phyloP scores from a whole-genome alignment of 177 flowering plant species.

The Telopea speciosissima region DNA sequence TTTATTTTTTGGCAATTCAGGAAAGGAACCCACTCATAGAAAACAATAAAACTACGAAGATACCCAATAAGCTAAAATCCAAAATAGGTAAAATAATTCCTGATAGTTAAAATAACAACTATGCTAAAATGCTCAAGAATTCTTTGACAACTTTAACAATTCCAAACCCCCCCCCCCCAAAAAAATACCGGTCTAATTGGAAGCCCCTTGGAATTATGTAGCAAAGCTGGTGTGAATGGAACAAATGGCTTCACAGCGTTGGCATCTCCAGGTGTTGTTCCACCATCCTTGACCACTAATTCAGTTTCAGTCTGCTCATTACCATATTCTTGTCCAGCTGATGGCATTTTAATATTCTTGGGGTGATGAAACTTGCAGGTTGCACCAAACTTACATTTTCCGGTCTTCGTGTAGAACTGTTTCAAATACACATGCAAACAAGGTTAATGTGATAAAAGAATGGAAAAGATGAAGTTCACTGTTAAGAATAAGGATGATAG shows the following conservation, averaged over 20 bases:
- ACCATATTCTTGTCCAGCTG: constrained; percentile 35
- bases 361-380: constrained; percentile 95
- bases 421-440: background rate
- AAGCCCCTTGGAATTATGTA: constrained; percentile 82
- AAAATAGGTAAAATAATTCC: too few species aligned
- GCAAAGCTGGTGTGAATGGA: constrained; percentile 46
- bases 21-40: too few species aligned
- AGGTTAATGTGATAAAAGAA: background rate
- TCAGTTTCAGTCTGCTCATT: constrained; percentile 24
- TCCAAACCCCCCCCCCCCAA: background rate
- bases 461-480: background rate
- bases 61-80: too few species aligned
- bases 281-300: constrained; percentile 16
- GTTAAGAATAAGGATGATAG: background rate
- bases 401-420: constrained; percentile 93
- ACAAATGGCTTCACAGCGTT: constrained; percentile 21
- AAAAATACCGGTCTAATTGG: constrained; percentile 75
- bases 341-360: constrained; percentile 47
- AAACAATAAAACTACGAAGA: too few species aligned
- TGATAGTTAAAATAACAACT: too few species aligned
- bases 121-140: background rate
- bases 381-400: constrained; percentile 81
- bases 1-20: too few species aligned
- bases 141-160: background rate
- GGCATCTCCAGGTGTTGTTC: constrained; percentile 22